Evolutionary conservation across 116 monocot species (phyloP).

Genomic region (Zostera marina): DNA sequence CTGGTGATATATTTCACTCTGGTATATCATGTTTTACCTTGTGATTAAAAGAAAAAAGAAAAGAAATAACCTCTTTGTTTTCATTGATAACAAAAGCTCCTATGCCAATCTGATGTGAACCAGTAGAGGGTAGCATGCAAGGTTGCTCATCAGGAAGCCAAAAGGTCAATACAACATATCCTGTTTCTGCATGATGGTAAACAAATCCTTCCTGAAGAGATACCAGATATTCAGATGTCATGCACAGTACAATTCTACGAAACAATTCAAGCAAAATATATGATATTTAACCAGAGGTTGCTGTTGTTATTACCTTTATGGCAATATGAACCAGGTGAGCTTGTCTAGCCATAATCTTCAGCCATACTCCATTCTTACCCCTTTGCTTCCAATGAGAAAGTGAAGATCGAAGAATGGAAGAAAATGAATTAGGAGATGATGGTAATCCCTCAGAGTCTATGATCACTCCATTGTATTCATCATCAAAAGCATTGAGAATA

Average conservation of each 20-base stretch:
- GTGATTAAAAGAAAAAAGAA: no score
- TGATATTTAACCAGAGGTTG: not conserved
- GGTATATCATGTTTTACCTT: not conserved
- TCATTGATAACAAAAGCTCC: slow-evolving; percentile 76
- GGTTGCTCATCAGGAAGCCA: slow-evolving; percentile 54
- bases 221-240: not conserved
- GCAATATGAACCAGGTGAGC: slow-evolving; percentile 65
- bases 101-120: slow-evolving; percentile 64
- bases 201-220: slow-evolving; percentile 48
- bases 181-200: slow-evolving; percentile 76
- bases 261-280: not conserved
- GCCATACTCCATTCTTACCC: slow-evolving; percentile 72
- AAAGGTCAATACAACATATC: slow-evolving; percentile 65
- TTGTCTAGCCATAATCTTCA: slow-evolving; percentile 52
- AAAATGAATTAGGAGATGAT: slow-evolving; percentile 34
- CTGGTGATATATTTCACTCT: not conserved
- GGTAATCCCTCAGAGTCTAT: slow-evolving; percentile 49
- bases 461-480: slow-evolving; percentile 66
- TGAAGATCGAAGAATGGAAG: slow-evolving; percentile 45
- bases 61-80: slow-evolving; percentile 32
- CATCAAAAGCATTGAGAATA: slow-evolving; percentile 52
- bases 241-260: not conserved
- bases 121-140: slow-evolving; percentile 56
- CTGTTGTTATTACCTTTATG: slow-evolving; percentile 29
- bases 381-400: slow-evolving; percentile 45